A percentile compares a stretch with the other conserved stretches of the same genome.
phyloP scores from a whole-genome alignment of 176 grass and related monocot species.

The Musa schizocarpa region DNA sequence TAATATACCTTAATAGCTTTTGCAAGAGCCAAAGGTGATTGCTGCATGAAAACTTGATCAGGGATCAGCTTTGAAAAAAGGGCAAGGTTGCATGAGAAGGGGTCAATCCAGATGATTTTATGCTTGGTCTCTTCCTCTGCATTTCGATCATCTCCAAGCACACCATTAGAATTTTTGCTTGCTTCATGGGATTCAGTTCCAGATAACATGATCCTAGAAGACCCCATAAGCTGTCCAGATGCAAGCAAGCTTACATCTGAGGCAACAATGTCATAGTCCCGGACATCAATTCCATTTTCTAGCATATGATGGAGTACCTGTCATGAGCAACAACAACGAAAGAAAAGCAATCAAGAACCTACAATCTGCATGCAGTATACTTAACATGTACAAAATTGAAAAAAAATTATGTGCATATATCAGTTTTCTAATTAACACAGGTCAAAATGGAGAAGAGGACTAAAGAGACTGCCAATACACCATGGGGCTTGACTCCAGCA shows the following conservation, averaged over 20 bases:
- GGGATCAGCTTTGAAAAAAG: slow-evolving; percentile 51
- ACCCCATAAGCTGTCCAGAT: slow-evolving; percentile 46
- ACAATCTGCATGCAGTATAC: neutral
- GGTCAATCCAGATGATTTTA: slow-evolving; percentile 77
- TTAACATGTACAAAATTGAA: neutral
- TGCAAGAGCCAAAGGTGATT: slow-evolving; percentile 88
- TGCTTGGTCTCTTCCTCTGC: slow-evolving; percentile 17
- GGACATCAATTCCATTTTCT: slow-evolving; percentile 75
- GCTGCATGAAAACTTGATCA: slow-evolving; percentile 55
- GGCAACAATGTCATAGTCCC: slow-evolving; percentile 57
- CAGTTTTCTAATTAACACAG: neutral
- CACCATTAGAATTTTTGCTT: slow-evolving; percentile 10
- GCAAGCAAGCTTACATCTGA: slow-evolving; percentile 69
- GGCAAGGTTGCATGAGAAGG: slow-evolving; percentile 70
- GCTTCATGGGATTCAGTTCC: slow-evolving; percentile 13
- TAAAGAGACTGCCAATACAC: neutral
- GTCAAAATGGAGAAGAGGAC: neutral
- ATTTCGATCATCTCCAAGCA: slow-evolving; percentile 22
- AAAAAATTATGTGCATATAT: neutral
- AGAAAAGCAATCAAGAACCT: neutral
- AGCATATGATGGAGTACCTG: slow-evolving; percentile 58
- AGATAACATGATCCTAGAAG: neutral
- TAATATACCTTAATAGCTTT: slow-evolving; percentile 82
- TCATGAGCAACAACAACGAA: neutral
- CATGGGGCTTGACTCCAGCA: neutral